phyloP scores from a whole-genome alignment of 495 filamentous ascomycete species.

The Talaromyces proteolyticus region DNA sequence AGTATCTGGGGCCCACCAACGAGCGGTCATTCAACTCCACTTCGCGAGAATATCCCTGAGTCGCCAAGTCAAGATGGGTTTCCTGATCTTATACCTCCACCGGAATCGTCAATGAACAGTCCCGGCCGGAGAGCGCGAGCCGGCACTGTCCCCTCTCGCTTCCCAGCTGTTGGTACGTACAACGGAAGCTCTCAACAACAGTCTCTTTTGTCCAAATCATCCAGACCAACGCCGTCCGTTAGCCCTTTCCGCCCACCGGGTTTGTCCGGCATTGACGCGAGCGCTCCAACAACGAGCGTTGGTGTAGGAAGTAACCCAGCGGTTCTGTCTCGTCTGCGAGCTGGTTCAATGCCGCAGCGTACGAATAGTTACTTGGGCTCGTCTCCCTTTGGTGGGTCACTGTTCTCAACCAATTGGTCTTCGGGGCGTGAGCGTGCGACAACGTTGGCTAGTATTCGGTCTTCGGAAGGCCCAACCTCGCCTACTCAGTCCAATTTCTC shows the following conservation, averaged over 20 bases:
- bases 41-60: slow-evolving; percentile 96
- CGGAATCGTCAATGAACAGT: slow-evolving; percentile 49
- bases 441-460: slow-evolving; percentile 79
- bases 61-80: slow-evolving; percentile 93
- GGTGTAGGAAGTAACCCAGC: slow-evolving; percentile 51
- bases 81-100: slow-evolving; percentile 74
- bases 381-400: slow-evolving; percentile 77
- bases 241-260: slow-evolving; percentile 84
- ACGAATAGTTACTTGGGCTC: slow-evolving; percentile 51
- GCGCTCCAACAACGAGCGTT: slow-evolving; percentile 39
- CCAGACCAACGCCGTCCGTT: slow-evolving; percentile 82
- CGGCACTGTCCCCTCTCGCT: slow-evolving; percentile 93
- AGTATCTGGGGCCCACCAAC: slow-evolving; percentile 94
- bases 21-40: slow-evolving; percentile 89
- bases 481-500: slow-evolving; percentile 88
- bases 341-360: slow-evolving; percentile 92
- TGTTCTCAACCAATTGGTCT: slow-evolving; percentile 84
- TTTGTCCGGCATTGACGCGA: slow-evolving; percentile 60
- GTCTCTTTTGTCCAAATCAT: slow-evolving; percentile 69
- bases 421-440: slow-evolving; percentile 70
- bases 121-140: slow-evolving; percentile 73
- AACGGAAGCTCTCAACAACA: slow-evolving; percentile 56
- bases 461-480: slow-evolving; percentile 85
- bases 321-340: slow-evolving; percentile 79
- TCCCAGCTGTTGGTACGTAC: slow-evolving; percentile 63